Conservation (phyloP, 441 rosid genomes). For the Brassica balearica region DNA sequence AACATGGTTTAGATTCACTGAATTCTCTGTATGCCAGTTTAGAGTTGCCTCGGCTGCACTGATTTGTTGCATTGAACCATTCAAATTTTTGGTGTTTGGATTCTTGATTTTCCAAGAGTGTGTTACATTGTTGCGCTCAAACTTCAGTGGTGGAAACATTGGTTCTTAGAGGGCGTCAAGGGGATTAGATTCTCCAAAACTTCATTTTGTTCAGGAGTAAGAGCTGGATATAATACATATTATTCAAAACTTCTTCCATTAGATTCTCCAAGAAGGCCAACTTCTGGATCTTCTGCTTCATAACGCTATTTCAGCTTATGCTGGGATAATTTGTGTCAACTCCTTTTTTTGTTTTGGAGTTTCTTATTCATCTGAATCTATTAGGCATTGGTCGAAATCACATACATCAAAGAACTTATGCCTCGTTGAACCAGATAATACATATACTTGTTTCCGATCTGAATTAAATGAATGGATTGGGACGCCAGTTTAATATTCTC, state of each 20-base stretch:
- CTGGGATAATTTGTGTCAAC: neutral
- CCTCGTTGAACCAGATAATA: neutral
- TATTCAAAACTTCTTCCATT: too few relatives aligned
- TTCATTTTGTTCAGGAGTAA: too few relatives aligned
- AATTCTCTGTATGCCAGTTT: neutral
- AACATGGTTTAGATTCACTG: neutral
- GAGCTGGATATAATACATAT: too few relatives aligned
- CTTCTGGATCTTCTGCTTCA: neutral
- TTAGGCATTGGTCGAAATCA: neutral
- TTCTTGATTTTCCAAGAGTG: neutral
- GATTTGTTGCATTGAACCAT: neutral
- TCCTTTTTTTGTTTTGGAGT: neutral
- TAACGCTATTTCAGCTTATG: neutral
- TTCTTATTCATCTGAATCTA: neutral
- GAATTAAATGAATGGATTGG: neutral
- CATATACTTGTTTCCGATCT: neutral
- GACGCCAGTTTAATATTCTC: neutral
- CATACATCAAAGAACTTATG: neutral
- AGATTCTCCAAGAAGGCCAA: too few relatives aligned
- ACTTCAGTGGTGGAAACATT: too few relatives aligned
- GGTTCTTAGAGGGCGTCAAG: too few relatives aligned
- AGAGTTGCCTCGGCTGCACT: neutral
- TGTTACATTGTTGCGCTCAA: neutral
- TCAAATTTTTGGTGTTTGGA: neutral
- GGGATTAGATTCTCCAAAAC: too few relatives aligned